phyloP scores from a whole-genome alignment of 345 rosid species.

The Garcia nutans region DNA sequence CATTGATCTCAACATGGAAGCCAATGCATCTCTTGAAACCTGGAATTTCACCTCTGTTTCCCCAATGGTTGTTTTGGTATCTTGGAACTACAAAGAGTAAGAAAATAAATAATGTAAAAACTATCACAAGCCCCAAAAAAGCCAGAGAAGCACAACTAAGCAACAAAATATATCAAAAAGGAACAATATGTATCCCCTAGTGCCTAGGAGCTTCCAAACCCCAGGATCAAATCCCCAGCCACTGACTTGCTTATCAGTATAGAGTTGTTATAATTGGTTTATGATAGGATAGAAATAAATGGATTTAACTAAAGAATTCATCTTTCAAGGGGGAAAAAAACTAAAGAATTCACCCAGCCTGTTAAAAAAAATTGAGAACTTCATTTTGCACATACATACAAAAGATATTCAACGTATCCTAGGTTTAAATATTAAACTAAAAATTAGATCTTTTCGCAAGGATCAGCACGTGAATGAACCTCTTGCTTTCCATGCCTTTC shows the following conservation, averaged over 20 bases:
- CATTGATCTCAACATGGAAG: conserved; percentile 65
- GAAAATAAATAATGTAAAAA: conserved; percentile 6
- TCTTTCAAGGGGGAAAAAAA: too few species aligned
- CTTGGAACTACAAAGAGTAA: conserved; percentile 48
- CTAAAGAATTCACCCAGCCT: neutral
- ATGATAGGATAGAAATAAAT: neutral
- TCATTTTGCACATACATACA: neutral
- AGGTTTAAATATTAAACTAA: too few species aligned
- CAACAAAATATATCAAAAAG: conserved; percentile 1
- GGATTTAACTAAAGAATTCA: neutral
- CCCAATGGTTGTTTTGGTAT: conserved; percentile 48
- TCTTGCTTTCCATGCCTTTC: too few species aligned
- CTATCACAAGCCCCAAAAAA: neutral
- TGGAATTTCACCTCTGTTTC: conserved; percentile 66
- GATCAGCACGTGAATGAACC: too few species aligned
- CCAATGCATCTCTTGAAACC: conserved; percentile 60
- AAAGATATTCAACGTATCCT: too few species aligned
- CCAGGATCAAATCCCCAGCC: conserved; percentile 1
- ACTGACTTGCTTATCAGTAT: neutral
- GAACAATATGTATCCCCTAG: neutral
- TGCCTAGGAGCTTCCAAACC: neutral
- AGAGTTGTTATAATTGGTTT: neutral
- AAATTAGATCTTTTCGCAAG: too few species aligned
- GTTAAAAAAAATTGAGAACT: neutral
- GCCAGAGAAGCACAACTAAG: neutral